A percentile compares a stretch with the other conserved stretches of the same genome.
These are phyloP conservation scores for Mycena haematopus DNA, from an alignment of 768 basidiomycete genomes.

Conservation along the genomic window DNA sequence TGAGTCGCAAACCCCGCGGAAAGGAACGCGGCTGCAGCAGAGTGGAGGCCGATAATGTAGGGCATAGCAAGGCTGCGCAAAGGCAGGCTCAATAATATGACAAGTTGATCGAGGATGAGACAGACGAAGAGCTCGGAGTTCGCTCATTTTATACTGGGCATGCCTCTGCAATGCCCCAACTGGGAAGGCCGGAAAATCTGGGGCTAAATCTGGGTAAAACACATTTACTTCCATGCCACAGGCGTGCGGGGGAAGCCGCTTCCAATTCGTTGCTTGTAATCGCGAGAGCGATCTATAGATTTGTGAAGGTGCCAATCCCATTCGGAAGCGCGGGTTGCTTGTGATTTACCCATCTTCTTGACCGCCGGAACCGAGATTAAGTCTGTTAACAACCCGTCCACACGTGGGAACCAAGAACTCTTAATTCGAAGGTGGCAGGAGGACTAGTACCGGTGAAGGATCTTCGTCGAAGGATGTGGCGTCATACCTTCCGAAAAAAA, in stretches of 20 bases:
- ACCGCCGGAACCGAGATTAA: conserved; percentile 26
- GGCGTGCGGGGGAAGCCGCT: conserved; percentile 9
- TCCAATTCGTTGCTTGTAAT: conserved; percentile 20
- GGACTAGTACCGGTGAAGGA: neutral
- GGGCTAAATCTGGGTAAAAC: conserved; percentile 25
- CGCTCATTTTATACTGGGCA: conserved; percentile 26
- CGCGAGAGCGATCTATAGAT: conserved; percentile 25
- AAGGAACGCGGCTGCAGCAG: conserved; percentile 55
- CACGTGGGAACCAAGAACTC: neutral
- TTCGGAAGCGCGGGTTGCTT: conserved; percentile 6
- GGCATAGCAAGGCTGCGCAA: conserved; percentile 46
- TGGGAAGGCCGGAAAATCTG: conserved; percentile 25
- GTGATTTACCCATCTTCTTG: conserved; percentile 6
- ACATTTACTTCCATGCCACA: conserved; percentile 4
- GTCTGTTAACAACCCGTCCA: conserved; percentile 1
- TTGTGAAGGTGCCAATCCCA: conserved; percentile 20
- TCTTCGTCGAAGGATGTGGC: conserved; percentile 21
- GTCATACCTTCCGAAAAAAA: conserved; percentile 21
- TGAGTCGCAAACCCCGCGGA: conserved; percentile 57
- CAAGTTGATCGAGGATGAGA: conserved; percentile 32
- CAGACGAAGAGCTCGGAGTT: conserved; percentile 30
- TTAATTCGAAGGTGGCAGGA: conserved; percentile 5
- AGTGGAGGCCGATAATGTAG: conserved; percentile 55
- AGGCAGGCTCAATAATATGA: conserved; percentile 10
- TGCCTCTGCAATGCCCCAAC: conserved; percentile 21